Conservation (phyloP, 805 yeast species). For the Lipomyces mesembrius region DNA sequence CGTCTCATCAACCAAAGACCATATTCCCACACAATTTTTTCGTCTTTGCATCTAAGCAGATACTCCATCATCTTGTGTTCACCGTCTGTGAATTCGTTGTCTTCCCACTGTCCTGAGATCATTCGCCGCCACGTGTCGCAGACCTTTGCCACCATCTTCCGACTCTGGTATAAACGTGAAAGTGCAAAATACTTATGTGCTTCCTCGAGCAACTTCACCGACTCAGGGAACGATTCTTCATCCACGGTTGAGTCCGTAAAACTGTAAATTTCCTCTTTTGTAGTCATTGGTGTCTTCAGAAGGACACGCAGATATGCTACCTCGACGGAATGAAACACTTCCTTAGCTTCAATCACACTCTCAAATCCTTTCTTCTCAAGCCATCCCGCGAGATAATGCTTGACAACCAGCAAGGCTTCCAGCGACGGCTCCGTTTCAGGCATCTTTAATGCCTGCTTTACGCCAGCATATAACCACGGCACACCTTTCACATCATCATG, state of each 20-base stretch:
- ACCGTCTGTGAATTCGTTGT: conserved; percentile 39
- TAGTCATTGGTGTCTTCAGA: conserved; percentile 34
- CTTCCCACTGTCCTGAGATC: conserved; percentile 41
- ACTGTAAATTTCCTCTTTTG: conserved; percentile 39
- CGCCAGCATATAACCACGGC: conserved; percentile 45
- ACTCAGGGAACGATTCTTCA: conserved; percentile 37
- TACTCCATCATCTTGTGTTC: conserved; percentile 41
- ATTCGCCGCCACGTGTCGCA: conserved; percentile 42
- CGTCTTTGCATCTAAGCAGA: conserved; percentile 40
- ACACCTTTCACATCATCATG: conserved; percentile 38
- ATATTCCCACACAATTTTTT: conserved; percentile 47
- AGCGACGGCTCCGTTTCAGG: conserved; percentile 27
- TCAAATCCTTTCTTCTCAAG: conserved; percentile 43
- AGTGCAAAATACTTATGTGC: conserved; percentile 40
- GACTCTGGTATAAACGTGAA: conserved; percentile 42
- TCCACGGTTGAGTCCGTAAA: conserved; percentile 41
- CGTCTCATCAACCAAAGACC: conserved; percentile 46
- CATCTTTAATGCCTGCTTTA: conserved; percentile 25
- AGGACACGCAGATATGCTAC: conserved; percentile 42
- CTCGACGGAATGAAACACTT: conserved; percentile 43
- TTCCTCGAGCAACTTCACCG: conserved; percentile 39
- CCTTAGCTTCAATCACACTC: conserved; percentile 40
- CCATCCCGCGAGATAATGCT: conserved; percentile 42
- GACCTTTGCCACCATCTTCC: conserved; percentile 39
- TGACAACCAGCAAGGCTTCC: conserved; percentile 36